Base-by-base conservation (phyloP, 2,329 filamentous ascomycete species). In the Beauveria caledonica region DNA sequence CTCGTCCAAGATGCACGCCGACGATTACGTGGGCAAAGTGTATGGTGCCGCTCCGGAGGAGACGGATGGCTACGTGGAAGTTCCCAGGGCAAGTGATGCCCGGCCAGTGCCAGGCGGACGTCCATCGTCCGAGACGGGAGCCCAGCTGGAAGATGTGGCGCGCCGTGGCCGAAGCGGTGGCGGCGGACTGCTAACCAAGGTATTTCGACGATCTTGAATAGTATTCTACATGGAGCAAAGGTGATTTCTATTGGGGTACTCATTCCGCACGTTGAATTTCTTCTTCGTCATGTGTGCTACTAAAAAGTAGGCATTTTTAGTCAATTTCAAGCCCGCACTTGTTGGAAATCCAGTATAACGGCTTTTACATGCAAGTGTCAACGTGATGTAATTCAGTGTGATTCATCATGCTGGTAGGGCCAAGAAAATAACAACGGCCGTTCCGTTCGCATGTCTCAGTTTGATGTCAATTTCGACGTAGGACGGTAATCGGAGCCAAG, bases 21-120 rank as follows among this genome's bases (percentile, higher is more conserved):
- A 72, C 3, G 61, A 65, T 13, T 71, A 68, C 59, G 66, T 68
- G 52, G 70, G 72, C 57, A 66, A 63, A 36, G 29, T 64, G 6
- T 58, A 65, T 21, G 59, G 62, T 7, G 66, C 68, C 11, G 63
- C 67, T 29, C 9, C 33, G n/a, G 70, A 72, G 9, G 64, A 67
- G 25, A 67, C 67, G 0, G 72, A 72, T 11, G 73, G 71, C 42
- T 75, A 73, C 51, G 72, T 74, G 21, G 70, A 75, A 40, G 64
- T 74, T 27, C 63, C 64, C 23, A 68, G 65, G 58, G 65, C 59
- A 9, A 70, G 71, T 48, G 69, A 64, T 17, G 62, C 65, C 48
- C 42, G 62, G 8, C 60, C 60, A 8, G 63, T 65, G 39, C 5
- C 48, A 65, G 66, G 29, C 23, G 60, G 53, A 19, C 65, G 61